A percentile compares a stretch with the other conserved stretches of the same genome.
Evolutionary conservation across 805 yeast genomes (phyloP).

Genomic region (Starmerella gropengiesseri): DNA sequence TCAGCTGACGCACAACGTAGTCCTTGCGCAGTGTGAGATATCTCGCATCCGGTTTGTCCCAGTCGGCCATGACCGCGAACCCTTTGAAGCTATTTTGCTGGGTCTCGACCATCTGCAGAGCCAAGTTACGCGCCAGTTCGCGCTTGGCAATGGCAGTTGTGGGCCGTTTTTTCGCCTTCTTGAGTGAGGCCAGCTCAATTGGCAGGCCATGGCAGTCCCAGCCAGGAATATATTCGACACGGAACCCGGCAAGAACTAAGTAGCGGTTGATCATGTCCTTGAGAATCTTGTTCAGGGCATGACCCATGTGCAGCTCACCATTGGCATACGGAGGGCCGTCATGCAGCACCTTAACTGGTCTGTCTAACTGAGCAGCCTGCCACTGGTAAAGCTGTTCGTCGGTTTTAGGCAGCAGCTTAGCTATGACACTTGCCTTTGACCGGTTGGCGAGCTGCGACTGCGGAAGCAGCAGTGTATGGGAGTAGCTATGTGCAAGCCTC

Average conservation of each 20-base stretch:
- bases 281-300: constrained; percentile 76
- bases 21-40: constrained; percentile 62
- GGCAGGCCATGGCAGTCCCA: constrained; percentile 99
- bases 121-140: constrained; percentile 55
- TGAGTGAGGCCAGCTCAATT: constrained; percentile 75
- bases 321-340: constrained; percentile 99
- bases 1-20: constrained; percentile 67
- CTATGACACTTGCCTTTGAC: constrained; percentile 37
- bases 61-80: constrained; percentile 77
- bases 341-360: constrained; percentile 50
- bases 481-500: constrained; percentile 30
- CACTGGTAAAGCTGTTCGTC: constrained; percentile 54
- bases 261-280: constrained; percentile 77
- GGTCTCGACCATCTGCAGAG: constrained; percentile 48
- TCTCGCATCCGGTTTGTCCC: constrained; percentile 37
- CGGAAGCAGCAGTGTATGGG: constrained; percentile 54
- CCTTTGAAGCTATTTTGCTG: constrained; percentile 57
- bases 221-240: constrained; percentile 73
- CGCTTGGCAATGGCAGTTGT: constrained; percentile 40
- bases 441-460: constrained; percentile 55
- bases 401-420: constrained; percentile 41
- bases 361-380: constrained; percentile 37
- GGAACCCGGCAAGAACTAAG: constrained; percentile 51
- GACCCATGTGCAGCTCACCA: constrained; percentile 86
- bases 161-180: constrained; percentile 33